Conservation (phyloP, 768 basidiomycete species). For the Psilocybe subaeruginosa region DNA sequence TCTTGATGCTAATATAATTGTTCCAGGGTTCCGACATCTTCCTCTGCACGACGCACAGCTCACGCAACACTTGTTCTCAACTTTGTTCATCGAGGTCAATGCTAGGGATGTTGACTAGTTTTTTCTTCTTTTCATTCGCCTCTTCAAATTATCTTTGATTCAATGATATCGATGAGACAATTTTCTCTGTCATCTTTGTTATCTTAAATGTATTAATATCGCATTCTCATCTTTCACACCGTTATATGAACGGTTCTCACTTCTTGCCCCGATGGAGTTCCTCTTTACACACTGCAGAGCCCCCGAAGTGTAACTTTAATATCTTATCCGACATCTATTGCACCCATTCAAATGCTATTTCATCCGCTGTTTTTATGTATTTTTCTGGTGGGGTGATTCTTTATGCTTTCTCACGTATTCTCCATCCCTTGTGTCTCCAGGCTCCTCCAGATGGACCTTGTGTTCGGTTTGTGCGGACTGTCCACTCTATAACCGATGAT, state of each 20-base stretch:
- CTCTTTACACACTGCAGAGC: neutral
- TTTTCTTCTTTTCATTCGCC: neutral
- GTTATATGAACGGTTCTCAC: neutral
- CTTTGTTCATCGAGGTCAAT: conserved; percentile 80
- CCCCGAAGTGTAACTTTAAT: neutral
- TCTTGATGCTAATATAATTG: neutral
- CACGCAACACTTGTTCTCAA: conserved; percentile 90
- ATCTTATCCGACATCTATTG: neutral
- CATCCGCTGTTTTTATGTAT: conserved; percentile 2
- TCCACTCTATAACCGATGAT: neutral
- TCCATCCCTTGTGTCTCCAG: neutral
- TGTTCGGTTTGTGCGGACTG: neutral
- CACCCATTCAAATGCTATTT: neutral
- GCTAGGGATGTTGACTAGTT: conserved; percentile 33
- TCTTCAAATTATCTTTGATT: neutral
- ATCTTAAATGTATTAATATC: conserved; percentile 4
- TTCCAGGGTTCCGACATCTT: conserved; percentile 83
- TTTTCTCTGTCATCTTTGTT: neutral
- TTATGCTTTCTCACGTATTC: neutral
- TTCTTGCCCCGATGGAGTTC: neutral
- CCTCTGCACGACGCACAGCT: conserved; percentile 90
- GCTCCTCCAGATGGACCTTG: neutral
- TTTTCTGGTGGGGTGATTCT: neutral
- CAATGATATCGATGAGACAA: neutral
- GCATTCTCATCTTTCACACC: neutral